Percentiles rank a stretch among this genome's conserved stretches.
Evolutionary conservation across 768 basidiomycete genomes (phyloP).

Genomic region (Pleurotus sapidus): DNA sequence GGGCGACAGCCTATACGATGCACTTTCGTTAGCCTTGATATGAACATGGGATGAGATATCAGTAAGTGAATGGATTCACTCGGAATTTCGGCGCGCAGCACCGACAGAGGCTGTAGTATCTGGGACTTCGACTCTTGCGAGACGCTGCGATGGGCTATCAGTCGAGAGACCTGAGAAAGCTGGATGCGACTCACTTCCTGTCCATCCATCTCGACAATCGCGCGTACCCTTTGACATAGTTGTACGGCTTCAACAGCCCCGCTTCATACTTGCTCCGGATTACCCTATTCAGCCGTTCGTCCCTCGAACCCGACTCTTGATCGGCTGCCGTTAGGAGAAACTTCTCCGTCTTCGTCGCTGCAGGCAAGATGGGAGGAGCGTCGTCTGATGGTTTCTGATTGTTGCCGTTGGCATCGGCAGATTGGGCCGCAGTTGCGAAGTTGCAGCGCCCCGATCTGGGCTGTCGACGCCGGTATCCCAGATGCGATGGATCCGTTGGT

Average conservation of each 20-base stretch:
- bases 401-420: slow-evolving; percentile 12
- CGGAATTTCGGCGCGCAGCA: slow-evolving; percentile 84
- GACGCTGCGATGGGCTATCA: too few relatives aligned
- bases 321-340: slow-evolving; percentile 95
- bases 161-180: too few relatives aligned
- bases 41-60: slow-evolving; percentile 1
- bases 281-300: slow-evolving; percentile 86
- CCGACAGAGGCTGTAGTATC: too few relatives aligned
- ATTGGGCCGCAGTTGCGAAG: neutral
- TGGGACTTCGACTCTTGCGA: too few relatives aligned
- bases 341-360: slow-evolving; percentile 78
- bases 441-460: neutral
- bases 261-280: slow-evolving; percentile 98
- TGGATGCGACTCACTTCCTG: too few relatives aligned
- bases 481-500: slow-evolving; percentile 2
- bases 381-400: slow-evolving; percentile 29
- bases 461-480: slow-evolving; percentile 11
- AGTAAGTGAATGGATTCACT: slow-evolving; percentile 35
- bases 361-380: slow-evolving; percentile 56
- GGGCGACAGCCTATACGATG: slow-evolving; percentile 62
- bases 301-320: slow-evolving; percentile 86
- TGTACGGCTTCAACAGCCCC: slow-evolving; percentile 90
- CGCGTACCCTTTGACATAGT: slow-evolving; percentile 95
- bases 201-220: too few relatives aligned
- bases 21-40: slow-evolving; percentile 1